Base-by-base conservation (phyloP, 371 early-diverging fungal genomes). In the Syncephalastrum contaminatum region DNA sequence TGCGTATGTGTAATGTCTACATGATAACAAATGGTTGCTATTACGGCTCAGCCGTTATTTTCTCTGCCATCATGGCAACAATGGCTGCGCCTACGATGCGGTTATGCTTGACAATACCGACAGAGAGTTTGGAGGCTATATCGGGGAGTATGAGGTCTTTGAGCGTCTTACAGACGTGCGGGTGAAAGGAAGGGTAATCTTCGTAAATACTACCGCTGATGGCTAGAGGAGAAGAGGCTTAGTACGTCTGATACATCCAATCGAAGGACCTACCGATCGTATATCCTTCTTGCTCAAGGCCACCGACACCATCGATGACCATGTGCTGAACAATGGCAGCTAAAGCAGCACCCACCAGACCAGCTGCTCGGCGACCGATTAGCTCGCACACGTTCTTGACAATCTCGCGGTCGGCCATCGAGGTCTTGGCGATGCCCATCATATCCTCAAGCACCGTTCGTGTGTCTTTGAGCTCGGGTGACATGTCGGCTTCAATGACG, bases 171-270 rank as follows among this genome's bases (percentile, higher is more conserved):
- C 86, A 75, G 56, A 94, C 84, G 42, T 91, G 82, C 51, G 84
- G 81, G 58, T 89, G 87, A 69, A 90, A 94, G 64, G 83, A 83
- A 10, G 93, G 94, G 62, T 94, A 95, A 53, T 89, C 85, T 73
- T 91, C 88, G 66, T 88, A 95, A 57, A 94, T 76, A 46, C 84
- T 82, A 19, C 95, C 95, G 60, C 92, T 93, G 39, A 95, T 73
- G 12, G 79, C 79, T 77, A 58, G 36, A 42, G 15, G 21, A 42
- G 12, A 21, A 16, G 15, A 13, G 4, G 20, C 15, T 20, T n/a
- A 42, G 19, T 24, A 51, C 14, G 22, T 4, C 27, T 10, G 5
- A 27, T 46, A 36, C 19, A 42, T 19, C 40, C 8, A 42, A 25
- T n/a, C 14, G 51, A 48, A 52, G 55, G n/a, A 39, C 59, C 72